A percentile compares a stretch with the other conserved stretches of the same genome.
These are phyloP conservation scores for Solanum etuberosum DNA, from an alignment of 257 asterid genomes.

Conservation along the genomic window DNA sequence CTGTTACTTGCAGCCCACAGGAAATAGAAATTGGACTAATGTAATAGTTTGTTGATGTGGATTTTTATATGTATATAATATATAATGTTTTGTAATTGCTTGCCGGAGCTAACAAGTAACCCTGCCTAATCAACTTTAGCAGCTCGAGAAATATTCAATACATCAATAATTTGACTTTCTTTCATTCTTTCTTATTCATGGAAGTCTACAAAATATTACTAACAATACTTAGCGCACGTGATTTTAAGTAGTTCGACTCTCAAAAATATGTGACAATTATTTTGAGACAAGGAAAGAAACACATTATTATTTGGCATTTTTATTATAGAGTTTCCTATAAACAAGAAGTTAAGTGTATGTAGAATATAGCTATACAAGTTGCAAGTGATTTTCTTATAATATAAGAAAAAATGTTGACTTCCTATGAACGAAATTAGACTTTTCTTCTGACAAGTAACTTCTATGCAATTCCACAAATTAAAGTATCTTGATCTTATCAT, in stretches of 20 bases:
- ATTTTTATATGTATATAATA: neutral
- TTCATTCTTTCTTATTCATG: neutral
- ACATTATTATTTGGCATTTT: neutral
- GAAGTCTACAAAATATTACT: neutral
- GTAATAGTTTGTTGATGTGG: neutral
- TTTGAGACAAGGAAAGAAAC: neutral
- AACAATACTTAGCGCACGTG: neutral
- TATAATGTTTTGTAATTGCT: neutral
- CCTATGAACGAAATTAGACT: neutral
- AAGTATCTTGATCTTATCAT: neutral
- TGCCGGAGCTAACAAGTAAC: slow-evolving; percentile 9
- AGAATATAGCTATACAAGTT: neutral
- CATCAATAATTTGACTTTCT: slow-evolving; percentile 13
- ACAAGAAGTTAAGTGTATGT: neutral
- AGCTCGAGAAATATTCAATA: slow-evolving; percentile 11
- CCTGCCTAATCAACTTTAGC: slow-evolving; percentile 4
- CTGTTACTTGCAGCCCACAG: neutral
- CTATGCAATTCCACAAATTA: neutral
- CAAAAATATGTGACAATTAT: too few species aligned
- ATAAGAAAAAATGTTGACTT: neutral
- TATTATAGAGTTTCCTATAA: neutral
- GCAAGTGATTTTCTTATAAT: neutral
- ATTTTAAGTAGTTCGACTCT: neutral
- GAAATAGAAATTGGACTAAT: neutral
- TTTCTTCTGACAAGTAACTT: neutral